Percentiles rank a stretch among this genome's conserved stretches.
Conservation (phyloP, 1,284 basidiomycete genomes). For the Cutaneotrichosporon curvatum region DNA sequence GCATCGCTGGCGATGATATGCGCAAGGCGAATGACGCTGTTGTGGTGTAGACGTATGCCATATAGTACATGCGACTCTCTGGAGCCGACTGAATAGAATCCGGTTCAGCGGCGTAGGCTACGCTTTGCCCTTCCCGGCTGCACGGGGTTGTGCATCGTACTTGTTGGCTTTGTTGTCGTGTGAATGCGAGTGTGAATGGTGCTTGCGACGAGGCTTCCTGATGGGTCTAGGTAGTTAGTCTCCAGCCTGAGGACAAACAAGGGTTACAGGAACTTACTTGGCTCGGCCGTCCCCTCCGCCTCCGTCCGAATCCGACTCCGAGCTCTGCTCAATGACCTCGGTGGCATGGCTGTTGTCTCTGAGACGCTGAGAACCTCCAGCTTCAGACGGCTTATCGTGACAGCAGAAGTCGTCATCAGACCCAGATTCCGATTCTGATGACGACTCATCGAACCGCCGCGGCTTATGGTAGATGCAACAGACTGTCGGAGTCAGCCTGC, state of each 20-base stretch:
- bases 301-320: constrained; percentile 13
- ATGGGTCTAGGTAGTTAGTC: constrained; percentile 1
- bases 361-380: neutral
- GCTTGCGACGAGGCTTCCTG: constrained; percentile 6
- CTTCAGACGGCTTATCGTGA: neutral
- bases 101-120: neutral
- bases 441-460: constrained; percentile 46
- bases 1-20: constrained; percentile 37
- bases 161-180: constrained; percentile 14
- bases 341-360: neutral
- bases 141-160: constrained; percentile 12
- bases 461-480: constrained; percentile 51
- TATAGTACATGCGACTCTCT: neutral
- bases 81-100: neutral
- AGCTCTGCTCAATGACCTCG: constrained; percentile 11
- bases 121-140: constrained; percentile 3
- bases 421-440: constrained; percentile 42
- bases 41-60: constrained; percentile 9
- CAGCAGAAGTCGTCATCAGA: constrained; percentile 1
- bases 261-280: constrained; percentile 1
- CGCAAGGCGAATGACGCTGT: constrained; percentile 22
- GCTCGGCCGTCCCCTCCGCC: constrained; percentile 15
- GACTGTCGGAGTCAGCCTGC: constrained; percentile 29
- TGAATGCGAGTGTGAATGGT: neutral
- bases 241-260: neutral